Percentiles rank a stretch among this genome's conserved stretches.
phyloP scores from a whole-genome alignment of 768 basidiomycete genomes.

The Aureoboletus auriporus region DNA sequence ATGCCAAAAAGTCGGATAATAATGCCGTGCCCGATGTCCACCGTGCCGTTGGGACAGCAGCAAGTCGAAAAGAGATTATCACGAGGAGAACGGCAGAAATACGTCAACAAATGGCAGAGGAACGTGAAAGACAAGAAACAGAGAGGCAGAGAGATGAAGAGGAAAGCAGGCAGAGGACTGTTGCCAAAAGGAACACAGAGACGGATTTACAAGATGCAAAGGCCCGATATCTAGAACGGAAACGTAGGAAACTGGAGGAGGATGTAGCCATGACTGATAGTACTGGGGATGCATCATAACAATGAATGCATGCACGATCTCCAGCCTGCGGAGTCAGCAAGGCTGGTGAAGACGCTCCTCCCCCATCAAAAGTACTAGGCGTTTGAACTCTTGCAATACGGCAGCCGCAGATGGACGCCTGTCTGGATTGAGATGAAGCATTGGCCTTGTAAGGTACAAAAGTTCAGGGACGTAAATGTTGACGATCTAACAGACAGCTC shows the following conservation, averaged over 20 bases:
- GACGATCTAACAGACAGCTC: slow-evolving; percentile 39
- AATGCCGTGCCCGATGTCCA: slow-evolving; percentile 44
- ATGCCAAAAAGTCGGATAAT: slow-evolving; percentile 19
- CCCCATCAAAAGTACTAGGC: slow-evolving; percentile 40
- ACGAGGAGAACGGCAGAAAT: slow-evolving; percentile 80
- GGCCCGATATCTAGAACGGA: slow-evolving; percentile 73
- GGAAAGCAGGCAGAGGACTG: slow-evolving; percentile 60
- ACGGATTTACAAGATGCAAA: slow-evolving; percentile 69
- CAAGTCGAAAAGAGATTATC: slow-evolving; percentile 76
- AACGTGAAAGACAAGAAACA: slow-evolving; percentile 53
- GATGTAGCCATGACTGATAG: not conserved
- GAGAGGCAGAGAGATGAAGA: slow-evolving; percentile 59
- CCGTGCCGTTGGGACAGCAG: slow-evolving; percentile 81
- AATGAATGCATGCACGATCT: not conserved
- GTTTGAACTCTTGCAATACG: slow-evolving; percentile 51
- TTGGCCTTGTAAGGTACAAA: slow-evolving; percentile 49
- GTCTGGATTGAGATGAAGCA: slow-evolving; percentile 52
- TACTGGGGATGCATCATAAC: slow-evolving; percentile 12
- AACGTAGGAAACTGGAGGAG: slow-evolving; percentile 69
- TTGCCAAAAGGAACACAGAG: slow-evolving; percentile 74
- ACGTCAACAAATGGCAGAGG: slow-evolving; percentile 72
- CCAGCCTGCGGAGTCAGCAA: slow-evolving; percentile 4
- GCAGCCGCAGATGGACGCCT: slow-evolving; percentile 47
- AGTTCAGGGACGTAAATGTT: slow-evolving; percentile 59
- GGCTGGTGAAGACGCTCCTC: slow-evolving; percentile 27